Evolutionary conservation across 495 filamentous ascomycete species (phyloP).

Genomic region (Penicillium coprophilum): DNA sequence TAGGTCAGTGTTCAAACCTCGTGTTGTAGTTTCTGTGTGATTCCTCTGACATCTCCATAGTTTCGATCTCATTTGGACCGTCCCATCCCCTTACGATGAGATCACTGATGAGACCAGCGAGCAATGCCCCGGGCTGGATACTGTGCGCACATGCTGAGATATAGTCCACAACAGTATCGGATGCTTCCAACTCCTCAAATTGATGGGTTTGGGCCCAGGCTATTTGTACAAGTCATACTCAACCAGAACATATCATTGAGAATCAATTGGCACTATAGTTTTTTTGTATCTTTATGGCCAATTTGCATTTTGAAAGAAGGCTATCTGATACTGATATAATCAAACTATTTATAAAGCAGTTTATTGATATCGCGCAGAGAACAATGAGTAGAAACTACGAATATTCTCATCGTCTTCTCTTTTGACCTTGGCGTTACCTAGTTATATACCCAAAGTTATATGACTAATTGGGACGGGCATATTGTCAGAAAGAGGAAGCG

Average conservation of each 20-base stretch:
- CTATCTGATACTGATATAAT: neutral
- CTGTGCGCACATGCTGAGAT: neutral
- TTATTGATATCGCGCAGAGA: neutral
- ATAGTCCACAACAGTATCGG: neutral
- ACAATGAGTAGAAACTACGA: neutral
- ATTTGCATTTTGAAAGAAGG: neutral
- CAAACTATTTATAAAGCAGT: neutral
- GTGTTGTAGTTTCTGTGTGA: neutral
- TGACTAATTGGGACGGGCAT: too few relatives aligned
- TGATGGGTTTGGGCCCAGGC: neutral
- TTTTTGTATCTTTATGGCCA: neutral
- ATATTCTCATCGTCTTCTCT: neutral
- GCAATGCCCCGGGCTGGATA: slow-evolving; percentile 27
- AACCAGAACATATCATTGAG: neutral
- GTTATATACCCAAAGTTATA: too few relatives aligned
- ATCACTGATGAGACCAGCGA: slow-evolving; percentile 22
- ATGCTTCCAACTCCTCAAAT: neutral
- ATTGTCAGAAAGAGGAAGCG: too few relatives aligned
- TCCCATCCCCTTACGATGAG: slow-evolving; percentile 24
- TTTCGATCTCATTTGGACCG: slow-evolving; percentile 31
- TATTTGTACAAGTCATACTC: neutral
- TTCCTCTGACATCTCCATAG: slow-evolving; percentile 13
- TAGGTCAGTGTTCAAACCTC: slow-evolving; percentile 19
- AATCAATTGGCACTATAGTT: neutral
- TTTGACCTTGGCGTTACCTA: neutral